Evolutionary conservation across 2,329 filamentous ascomycete genomes (phyloP).

Genomic region (Sarocladium kiliense): DNA sequence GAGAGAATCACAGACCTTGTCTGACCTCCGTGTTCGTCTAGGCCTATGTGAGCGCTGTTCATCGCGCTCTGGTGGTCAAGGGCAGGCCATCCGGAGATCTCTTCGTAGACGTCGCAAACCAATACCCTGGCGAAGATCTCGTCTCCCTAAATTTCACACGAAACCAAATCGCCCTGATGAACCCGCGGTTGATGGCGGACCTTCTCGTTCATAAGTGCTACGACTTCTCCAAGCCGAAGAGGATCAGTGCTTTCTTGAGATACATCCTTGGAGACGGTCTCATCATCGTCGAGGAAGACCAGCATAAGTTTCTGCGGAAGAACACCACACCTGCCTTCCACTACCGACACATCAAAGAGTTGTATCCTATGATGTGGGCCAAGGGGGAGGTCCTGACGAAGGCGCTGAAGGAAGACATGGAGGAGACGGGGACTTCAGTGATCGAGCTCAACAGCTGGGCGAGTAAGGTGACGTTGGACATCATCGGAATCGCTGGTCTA

Average conservation of each 20-base stretch:
- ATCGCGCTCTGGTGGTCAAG: constrained; percentile 15
- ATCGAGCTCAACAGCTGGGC: constrained; percentile 42
- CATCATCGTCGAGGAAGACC: constrained; percentile 61
- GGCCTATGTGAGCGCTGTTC: constrained; percentile 14
- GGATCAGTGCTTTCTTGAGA: constrained; percentile 43
- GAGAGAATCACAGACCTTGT: neutral
- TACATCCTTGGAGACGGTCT: constrained; percentile 54
- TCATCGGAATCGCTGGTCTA: constrained; percentile 54
- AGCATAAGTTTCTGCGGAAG: constrained; percentile 66
- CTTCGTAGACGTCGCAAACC: constrained; percentile 18
- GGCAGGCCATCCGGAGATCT: constrained; percentile 18
- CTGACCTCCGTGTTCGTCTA: neutral
- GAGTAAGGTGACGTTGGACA: constrained; percentile 51
- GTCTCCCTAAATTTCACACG: constrained; percentile 16
- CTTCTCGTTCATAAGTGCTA: constrained; percentile 35
- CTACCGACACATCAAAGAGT: constrained; percentile 62
- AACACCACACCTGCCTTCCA: constrained; percentile 62
- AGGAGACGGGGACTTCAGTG: constrained; percentile 12
- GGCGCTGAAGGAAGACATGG: constrained; percentile 38
- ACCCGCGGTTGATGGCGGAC: constrained; percentile 19
- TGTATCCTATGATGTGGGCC: constrained; percentile 66
- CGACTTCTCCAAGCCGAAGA: constrained; percentile 45
- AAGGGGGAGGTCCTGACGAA: constrained; percentile 35
- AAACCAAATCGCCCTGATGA: constrained; percentile 17
- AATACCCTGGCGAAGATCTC: constrained; percentile 19